Percentiles rank a stretch among this genome's conserved stretches.
phyloP scores from a whole-genome alignment of 371 early-diverging fungal species.

The Lichtheimia ornata region DNA sequence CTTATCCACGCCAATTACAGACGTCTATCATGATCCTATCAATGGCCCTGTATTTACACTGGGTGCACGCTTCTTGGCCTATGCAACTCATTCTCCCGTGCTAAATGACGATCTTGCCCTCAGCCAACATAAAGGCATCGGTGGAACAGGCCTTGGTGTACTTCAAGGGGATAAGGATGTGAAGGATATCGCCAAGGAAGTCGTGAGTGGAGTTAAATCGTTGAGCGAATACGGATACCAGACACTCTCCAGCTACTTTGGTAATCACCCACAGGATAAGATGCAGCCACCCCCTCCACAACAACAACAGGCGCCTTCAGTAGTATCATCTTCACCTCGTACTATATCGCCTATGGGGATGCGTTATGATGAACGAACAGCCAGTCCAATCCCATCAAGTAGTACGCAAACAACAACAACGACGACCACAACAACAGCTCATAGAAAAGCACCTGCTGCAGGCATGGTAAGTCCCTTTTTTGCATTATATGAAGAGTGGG shows the following conservation, averaged over 20 bases:
- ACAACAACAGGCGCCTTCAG: slow-evolving; percentile 2
- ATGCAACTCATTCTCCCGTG: slow-evolving; percentile 56
- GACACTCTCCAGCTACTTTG: slow-evolving; percentile 51
- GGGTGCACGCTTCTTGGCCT: slow-evolving; percentile 65
- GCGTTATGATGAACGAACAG: slow-evolving; percentile 4
- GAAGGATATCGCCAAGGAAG: slow-evolving; percentile 70
- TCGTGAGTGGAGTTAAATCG: slow-evolving; percentile 70
- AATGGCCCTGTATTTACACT: slow-evolving; percentile 56
- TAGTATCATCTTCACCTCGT: neutral
- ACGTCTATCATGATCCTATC: slow-evolving; percentile 43
- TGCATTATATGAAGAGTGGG: neutral
- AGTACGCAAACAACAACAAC: neutral
- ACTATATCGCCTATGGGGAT: neutral
- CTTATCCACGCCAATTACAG: slow-evolving; percentile 43
- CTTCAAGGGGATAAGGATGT: slow-evolving; percentile 49
- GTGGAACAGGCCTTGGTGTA: slow-evolving; percentile 31
- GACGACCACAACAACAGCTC: neutral
- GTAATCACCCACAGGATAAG: slow-evolving; percentile 13
- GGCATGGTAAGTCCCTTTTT: slow-evolving; percentile 42
- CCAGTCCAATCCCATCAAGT: neutral
- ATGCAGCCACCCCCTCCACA: slow-evolving; percentile 5
- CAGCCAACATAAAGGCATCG: slow-evolving; percentile 26
- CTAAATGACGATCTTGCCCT: slow-evolving; percentile 37
- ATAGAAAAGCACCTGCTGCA: slow-evolving; percentile 28
- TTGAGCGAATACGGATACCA: slow-evolving; percentile 58